Evolutionary conservation across 1,139 yeast species (phyloP), one percentile per base, ranked within the genome.

Genomic region (Magnusiomyces fungicola): DNA sequence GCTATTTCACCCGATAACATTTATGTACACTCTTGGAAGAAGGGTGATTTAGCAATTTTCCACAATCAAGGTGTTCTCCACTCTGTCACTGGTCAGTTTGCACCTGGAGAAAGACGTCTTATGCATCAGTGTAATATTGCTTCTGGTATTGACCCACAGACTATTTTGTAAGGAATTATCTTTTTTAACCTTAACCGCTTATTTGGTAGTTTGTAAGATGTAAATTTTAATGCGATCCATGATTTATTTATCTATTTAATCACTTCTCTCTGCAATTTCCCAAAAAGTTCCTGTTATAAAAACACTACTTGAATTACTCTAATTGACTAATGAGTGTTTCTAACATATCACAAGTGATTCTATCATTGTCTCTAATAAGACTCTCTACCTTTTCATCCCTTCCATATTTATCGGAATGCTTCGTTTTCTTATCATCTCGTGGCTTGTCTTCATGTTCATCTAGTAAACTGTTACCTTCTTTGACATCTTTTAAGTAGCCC

Each of bases 121-220:
- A 86, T 87, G 94, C 95, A 87, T 65, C 95, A 87, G 69, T 87
- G 95, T 69, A 87, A 87, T 68, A 84, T 86, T 65, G 94, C 95
- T 21, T 79, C 88, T 63, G 89, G 87, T 3, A 56, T 63, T 22
- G 94, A 84, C 61, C 95, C 95, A 2, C 52, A 55, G 9, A 30
- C 37, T 19, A 10, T 3, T 12, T 14, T 36, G n/a, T 42, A 38
- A 16, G 4, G 5, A 16, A 16, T 16, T 36, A 16, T 16, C 23
- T 36, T 5, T 14, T 36, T 36, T 16, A 5, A 3, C 7, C n/a
- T 36, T n/a, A 12, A 22, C 39, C 10, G 3, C 23, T 16, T 36
- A 12, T 33, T 16, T 16, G 23, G 19, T 22, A 36, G 19, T 16
- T 19, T 6, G 9, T 10, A 21, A 16, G 14, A 16, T 36, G 21